These are phyloP conservation scores for Boletus albobrunnescens DNA, from an alignment of 1,284 basidiomycete genomes.

Conservation along the genomic window DNA sequence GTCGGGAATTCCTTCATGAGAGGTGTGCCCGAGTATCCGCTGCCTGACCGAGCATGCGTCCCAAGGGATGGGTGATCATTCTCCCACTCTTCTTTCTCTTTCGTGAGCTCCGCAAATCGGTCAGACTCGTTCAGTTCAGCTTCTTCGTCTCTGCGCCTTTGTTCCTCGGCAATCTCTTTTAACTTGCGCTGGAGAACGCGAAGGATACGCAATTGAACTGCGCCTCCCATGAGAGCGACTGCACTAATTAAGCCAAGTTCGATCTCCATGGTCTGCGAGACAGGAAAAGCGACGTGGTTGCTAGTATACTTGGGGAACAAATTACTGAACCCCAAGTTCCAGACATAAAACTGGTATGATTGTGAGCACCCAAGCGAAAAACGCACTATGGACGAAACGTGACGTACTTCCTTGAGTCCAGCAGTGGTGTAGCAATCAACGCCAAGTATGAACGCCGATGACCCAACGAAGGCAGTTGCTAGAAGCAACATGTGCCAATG, in stretches of 20 bases:
- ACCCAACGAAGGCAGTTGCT: slow-evolving; percentile 84
- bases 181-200: slow-evolving; percentile 75
- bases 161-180: slow-evolving; percentile 74
- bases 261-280: slow-evolving; percentile 89
- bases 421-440: slow-evolving; percentile 91
- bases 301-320: slow-evolving; percentile 74
- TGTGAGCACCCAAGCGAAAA: slow-evolving; percentile 9
- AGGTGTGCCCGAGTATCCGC: slow-evolving; percentile 51
- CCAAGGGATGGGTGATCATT: slow-evolving; percentile 66
- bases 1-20: slow-evolving; percentile 57
- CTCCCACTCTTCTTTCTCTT: slow-evolving; percentile 85
- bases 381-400: neutral
- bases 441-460: slow-evolving; percentile 89
- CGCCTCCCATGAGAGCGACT: slow-evolving; percentile 79
- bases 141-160: slow-evolving; percentile 68
- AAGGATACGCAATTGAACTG: slow-evolving; percentile 86
- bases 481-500: slow-evolving; percentile 80
- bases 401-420: slow-evolving; percentile 81
- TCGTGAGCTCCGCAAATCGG: slow-evolving; percentile 61
- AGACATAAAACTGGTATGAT: slow-evolving; percentile 77
- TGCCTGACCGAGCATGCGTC: slow-evolving; percentile 61
- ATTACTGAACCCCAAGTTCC: slow-evolving; percentile 82
- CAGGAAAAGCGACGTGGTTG: slow-evolving; percentile 72
- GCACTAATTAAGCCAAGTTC: slow-evolving; percentile 86
- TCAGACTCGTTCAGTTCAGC: slow-evolving; percentile 74